These are phyloP conservation scores for Microthlaspi erraticum DNA, from an alignment of 345 rosid species.

Conservation along the genomic window DNA sequence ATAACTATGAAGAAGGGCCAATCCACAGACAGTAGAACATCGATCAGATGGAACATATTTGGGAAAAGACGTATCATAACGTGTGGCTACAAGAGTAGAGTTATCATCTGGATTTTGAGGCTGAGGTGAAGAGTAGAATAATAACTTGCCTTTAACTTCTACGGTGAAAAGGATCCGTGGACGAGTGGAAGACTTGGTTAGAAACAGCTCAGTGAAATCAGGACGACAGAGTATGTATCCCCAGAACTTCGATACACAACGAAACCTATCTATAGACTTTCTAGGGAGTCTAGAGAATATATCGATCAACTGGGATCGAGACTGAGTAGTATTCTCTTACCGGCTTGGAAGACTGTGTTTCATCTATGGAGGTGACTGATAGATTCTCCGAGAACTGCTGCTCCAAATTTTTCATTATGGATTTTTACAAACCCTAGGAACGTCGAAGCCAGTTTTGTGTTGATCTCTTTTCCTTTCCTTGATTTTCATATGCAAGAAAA, in stretches of 20 bases:
- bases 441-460: no score
- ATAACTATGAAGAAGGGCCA: no score
- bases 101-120: not conserved
- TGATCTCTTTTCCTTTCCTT: no score
- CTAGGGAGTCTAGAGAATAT: not conserved
- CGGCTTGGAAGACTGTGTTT: not conserved
- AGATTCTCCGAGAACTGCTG: not conserved
- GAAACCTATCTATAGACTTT: slow-evolving; percentile 1
- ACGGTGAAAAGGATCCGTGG: not conserved
- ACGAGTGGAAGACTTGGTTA: no score
- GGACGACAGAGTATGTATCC: not conserved
- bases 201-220: no score
- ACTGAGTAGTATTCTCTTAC: not conserved
- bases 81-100: not conserved
- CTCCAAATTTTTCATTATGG: not conserved
- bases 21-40: not conserved
- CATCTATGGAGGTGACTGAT: not conserved
- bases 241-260: not conserved
- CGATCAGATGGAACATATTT: not conserved
- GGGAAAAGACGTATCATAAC: not conserved
- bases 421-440: not conserved
- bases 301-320: not conserved
- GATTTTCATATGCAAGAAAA: no score
- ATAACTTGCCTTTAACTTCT: not conserved
- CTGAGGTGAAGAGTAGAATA: not conserved